Evolutionary conservation across 108 stramenopile species (phyloP), one percentile per base, ranked within the genome.

Genomic region (Fragilariopsis cylindrus): DNA sequence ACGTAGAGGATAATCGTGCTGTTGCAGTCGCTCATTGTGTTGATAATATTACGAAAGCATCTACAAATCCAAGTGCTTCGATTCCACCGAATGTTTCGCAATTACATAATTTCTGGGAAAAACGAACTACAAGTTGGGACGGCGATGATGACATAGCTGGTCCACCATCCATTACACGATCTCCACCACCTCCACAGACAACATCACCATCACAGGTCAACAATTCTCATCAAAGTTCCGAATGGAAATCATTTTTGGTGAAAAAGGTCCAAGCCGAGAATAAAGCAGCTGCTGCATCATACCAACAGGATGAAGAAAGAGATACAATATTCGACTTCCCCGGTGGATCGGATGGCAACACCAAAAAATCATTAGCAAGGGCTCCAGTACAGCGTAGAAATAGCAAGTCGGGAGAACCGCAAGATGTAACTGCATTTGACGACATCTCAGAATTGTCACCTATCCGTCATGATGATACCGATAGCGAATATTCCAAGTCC

Each of bases 241-340:
- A 84, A 73, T 87, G 86, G 86, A 87, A 84, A 60, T 69, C 80
- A 5, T 79, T 84, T 48, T 78, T 87, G 64, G 68, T 12, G 7
- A 82, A 81, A 46, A 84, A 82, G 53, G 81, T 74, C 7, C 42
- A 43, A n/a, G 78, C 71, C 2, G 81, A 81, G 52, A 74, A 47
- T 30, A 65, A 52, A 42, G 75, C 72, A 40, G 72, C 63, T 48
- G 30, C 78, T 41, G 78, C 46, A 6, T 57, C 69, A 57, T 55
- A 45, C 45, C 49, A 48, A 55, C 12, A 12, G 40, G 67, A 69
- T 9, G 57, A 78, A 18, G 77, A 85, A 6, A 62, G 72, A 12
- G 85, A 85, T 78, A 74, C 82, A 9, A n/a, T 82, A 5, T 82
- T 82, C 63, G 76, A 82, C 18, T 85, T 85, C 58, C 44, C 52